Base-by-base conservation (phyloP, 805 yeast species). In the Wickerhamomyces ciferrii region DNA sequence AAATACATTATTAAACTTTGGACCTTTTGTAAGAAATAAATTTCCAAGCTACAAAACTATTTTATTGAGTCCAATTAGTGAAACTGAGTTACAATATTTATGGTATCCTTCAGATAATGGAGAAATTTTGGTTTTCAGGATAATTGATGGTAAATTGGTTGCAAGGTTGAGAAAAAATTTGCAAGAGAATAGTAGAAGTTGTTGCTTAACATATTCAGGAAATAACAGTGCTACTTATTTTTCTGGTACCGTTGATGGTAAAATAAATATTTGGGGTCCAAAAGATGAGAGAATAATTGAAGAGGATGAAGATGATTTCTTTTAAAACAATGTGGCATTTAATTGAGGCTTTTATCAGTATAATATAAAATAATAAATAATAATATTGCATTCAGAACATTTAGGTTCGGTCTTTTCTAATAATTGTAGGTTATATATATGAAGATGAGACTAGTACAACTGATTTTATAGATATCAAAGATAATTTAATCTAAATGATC, bases 41-140 rank as follows among this genome's bases (percentile, higher is more conserved):
- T 74, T 73, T 43, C 67, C 68, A 2, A 42, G 34, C 3, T 39
- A 17, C 17, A 59, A 59, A 35, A 39, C 51, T 2, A 35, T 62
- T 57, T n/a, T 55, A 46, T 35, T 78, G 64, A 54, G 66, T 63
- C 48, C 76, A 60, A 41, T 61, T 0, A 55, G 58, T 11, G 89
- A 84, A 52, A 69, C 81, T 4, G 81, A 74, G 32, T 58, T 73
- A 7, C 86, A 79, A 48, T 76, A 76, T 52, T 61, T 87, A 21
- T 70, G 87, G 62, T 79, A 81, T 45, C 92, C 95, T 0, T 81
- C 89, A 0, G 94, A 87, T 53, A 81, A 72, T 49, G 90, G 92
- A 4, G 90, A 85, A 52, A 64, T 87, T 1, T 69, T 82, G 37
- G 71, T 84, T 42, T 81, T 72, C 48, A 65, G 84, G 18, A 68